A percentile compares a stretch with the other conserved stretches of the same genome.
Conservation (phyloP, 345 rosid species). For the Lepidium didymum region DNA sequence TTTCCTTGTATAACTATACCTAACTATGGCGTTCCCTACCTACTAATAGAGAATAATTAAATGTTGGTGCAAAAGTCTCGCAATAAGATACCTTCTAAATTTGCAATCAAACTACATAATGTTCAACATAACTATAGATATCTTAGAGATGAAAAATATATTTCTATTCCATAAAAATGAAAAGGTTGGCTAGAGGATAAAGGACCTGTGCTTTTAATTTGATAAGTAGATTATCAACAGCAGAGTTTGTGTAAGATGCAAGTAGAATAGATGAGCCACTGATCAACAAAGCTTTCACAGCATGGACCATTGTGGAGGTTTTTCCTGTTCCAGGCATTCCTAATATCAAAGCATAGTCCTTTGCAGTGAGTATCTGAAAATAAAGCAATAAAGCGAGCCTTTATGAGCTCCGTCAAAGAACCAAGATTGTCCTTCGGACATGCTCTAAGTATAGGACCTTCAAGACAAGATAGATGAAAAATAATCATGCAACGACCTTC, state of each 20-base stretch:
- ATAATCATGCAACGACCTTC: conserved; percentile 49
- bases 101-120: background rate
- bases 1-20: background rate
- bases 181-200: conserved; percentile 15
- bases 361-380: conserved; percentile 87
- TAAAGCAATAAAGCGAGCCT: background rate
- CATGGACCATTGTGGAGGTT: conserved; percentile 96
- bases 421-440: background rate
- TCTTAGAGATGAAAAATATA: background rate
- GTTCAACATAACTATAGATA: background rate
- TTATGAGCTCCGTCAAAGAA: conserved; percentile 12
- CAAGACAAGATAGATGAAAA: conserved; percentile 7
- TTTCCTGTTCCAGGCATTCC: conserved; percentile 99
- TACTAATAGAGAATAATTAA: background rate
- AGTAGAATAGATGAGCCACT: conserved; percentile 94
- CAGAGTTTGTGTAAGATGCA: conserved; percentile 97
- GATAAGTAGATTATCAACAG: conserved; percentile 92
- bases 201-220: conserved; percentile 93
- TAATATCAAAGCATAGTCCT: conserved; percentile 85
- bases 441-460: background rate
- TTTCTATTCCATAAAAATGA: background rate
- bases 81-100: background rate
- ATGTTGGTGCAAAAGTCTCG: background rate
- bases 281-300: conserved; percentile 88
- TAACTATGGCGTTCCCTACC: background rate